Evolutionary conservation across 1,139 yeast genomes (phyloP), one percentile per base, ranked within the genome.

Genomic region (Geotrichum citri-aurantii): DNA sequence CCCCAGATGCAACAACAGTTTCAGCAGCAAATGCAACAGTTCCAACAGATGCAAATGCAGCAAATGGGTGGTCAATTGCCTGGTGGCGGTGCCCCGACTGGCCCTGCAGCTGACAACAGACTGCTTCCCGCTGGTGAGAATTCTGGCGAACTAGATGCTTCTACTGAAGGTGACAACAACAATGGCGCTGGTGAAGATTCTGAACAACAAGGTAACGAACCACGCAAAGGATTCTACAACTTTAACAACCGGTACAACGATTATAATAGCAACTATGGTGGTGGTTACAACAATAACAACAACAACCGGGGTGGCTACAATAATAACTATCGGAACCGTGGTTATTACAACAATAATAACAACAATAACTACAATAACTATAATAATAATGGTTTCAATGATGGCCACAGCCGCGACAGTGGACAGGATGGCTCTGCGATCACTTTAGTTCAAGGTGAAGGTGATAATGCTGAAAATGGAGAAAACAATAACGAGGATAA

Each of bases 1-100:
- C 72, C 69, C 37, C 75, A 71, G 61, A 73, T 70, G 65, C 81
- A 83, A 64, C 86, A 82, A 68, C 62, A 59, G 42, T n/a, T 56
- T 7, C 59, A 56, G 47, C 59, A 59, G 40, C 82, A 78, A 52
- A 60, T 54, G 68, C 64, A 59, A 63, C 65, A 64, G 42, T 63
- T 65, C 66, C 62, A 64, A 50, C 64, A 62, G 53, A 62, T 59
- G 64, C 64, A 59, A 56, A 53, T 57, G 59, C 59, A 56, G 23
- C 48, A 52, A 23, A 53, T 57, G 56, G 54, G 54, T 11, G 52
- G 51, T 24, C 27, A 47, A 5, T 29, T 33, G 29, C 31, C 46
- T 17, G 42, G 27, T 14, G 46, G 14, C 1, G 52, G 52, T 37
- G 56, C 44, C n/a, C 27, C 46, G n/a, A 26, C 21, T 3, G 52